Conservation (phyloP, 2,329 filamentous ascomycete species). For the Mycogone perniciosa region DNA sequence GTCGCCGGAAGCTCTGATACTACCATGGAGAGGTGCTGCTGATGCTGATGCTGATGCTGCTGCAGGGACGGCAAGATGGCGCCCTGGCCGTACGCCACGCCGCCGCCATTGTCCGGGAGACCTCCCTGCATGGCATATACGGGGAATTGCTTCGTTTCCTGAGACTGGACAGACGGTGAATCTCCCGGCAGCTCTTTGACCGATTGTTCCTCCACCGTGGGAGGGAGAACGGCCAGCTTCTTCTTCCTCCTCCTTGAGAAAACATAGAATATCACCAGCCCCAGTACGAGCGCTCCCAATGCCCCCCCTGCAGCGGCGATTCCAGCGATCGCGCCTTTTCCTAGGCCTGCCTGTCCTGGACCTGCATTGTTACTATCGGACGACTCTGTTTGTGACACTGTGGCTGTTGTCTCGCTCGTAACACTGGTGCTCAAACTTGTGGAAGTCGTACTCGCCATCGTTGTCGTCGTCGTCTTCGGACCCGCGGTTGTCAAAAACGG, state of each 20-base stretch:
- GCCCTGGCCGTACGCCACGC: too few species aligned
- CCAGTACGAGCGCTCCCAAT: neutral
- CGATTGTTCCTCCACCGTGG: too few species aligned
- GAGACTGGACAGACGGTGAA: too few species aligned
- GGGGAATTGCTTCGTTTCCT: too few species aligned
- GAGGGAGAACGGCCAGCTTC: neutral
- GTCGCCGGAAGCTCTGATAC: conserved; percentile 9
- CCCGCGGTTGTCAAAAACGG: conserved; percentile 1
- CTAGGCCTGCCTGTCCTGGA: neutral
- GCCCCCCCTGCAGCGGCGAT: conserved; percentile 1
- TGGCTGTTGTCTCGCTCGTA: neutral
- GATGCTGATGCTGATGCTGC: neutral
- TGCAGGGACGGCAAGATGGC: too few species aligned
- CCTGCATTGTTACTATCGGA: neutral
- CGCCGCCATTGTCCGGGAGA: too few species aligned
- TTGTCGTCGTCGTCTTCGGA: neutral
- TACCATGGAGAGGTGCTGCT: neutral
- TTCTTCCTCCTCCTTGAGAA: neutral
- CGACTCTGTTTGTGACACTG: neutral
- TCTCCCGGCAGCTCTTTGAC: too few species aligned
- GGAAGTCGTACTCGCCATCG: neutral
- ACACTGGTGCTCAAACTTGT: neutral
- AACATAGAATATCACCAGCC: neutral
- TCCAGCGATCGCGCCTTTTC: conserved; percentile 6
- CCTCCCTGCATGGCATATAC: too few species aligned